These are phyloP conservation scores for Collybia mongolica DNA, from an alignment of 768 basidiomycete species.

Conservation along the genomic window DNA sequence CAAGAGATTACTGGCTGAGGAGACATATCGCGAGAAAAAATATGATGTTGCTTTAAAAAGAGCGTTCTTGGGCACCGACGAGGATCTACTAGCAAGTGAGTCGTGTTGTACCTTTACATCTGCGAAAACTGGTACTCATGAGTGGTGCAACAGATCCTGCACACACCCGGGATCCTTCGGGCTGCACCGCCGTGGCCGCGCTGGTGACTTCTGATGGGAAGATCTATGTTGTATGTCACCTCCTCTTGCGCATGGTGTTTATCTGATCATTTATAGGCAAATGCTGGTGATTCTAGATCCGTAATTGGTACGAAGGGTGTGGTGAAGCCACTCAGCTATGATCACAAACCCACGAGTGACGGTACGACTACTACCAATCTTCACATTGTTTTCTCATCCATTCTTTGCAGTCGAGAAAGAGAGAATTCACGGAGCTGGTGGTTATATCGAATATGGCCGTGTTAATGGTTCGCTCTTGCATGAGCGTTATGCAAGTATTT, in stretches of 20 bases:
- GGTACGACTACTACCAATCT: slow-evolving; percentile 40
- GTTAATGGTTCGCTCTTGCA: slow-evolving; percentile 74
- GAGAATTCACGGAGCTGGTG: slow-evolving; percentile 88
- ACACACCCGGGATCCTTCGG: slow-evolving; percentile 89
- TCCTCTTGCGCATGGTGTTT: slow-evolving; percentile 7
- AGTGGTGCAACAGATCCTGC: slow-evolving; percentile 59
- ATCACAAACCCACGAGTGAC: slow-evolving; percentile 93
- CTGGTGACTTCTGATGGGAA: slow-evolving; percentile 76
- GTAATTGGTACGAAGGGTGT: slow-evolving; percentile 84
- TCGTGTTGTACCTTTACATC: slow-evolving; percentile 8
- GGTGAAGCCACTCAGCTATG: slow-evolving; percentile 86
- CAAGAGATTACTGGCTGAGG: slow-evolving; percentile 69
- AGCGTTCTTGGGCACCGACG: slow-evolving; percentile 92
- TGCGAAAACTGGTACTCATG: slow-evolving; percentile 11
- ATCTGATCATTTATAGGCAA: slow-evolving; percentile 62
- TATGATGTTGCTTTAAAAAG: slow-evolving; percentile 81
- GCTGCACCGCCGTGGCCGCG: slow-evolving; percentile 92
- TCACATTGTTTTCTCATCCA: background rate
- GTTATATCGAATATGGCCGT: slow-evolving; percentile 94
- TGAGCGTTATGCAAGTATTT: background rate
- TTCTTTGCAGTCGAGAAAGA: slow-evolving; percentile 65
- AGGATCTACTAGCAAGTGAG: slow-evolving; percentile 85
- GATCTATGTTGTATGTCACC: slow-evolving; percentile 70
- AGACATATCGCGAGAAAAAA: slow-evolving; percentile 64
- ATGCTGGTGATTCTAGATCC: slow-evolving; percentile 94